These are phyloP conservation scores for Syncephalis fuscata DNA, from an alignment of 371 early-diverging fungal species.

Conservation along the genomic window DNA sequence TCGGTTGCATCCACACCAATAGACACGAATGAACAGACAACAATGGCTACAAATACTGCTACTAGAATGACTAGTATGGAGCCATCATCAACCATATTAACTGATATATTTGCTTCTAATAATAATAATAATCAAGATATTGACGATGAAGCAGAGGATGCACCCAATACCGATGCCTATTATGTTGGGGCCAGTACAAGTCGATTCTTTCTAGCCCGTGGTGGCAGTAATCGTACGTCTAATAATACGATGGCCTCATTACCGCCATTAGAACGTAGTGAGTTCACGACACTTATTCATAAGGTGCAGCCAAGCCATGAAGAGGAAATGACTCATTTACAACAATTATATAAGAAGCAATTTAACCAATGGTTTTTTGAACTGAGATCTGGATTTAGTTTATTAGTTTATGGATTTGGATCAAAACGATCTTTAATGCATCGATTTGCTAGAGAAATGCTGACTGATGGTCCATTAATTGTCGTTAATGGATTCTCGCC, in stretches of 20 bases:
- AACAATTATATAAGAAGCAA: neutral
- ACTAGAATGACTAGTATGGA: too few relatives aligned
- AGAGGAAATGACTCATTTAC: neutral
- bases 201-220: too few relatives aligned
- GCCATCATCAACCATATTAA: too few relatives aligned
- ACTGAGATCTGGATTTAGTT: conserved; percentile 3
- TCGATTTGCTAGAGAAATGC: conserved; percentile 35
- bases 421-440: conserved; percentile 67
- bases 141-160: too few relatives aligned
- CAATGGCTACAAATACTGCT: too few relatives aligned
- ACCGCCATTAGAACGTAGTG: neutral
- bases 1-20: too few relatives aligned
- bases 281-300: conserved; percentile 1
- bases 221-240: conserved; percentile 1
- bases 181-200: too few relatives aligned
- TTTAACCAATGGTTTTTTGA: conserved; percentile 6
- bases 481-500: conserved; percentile 79
- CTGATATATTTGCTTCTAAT: too few relatives aligned
- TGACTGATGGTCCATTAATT: conserved; percentile 45
- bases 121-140: too few relatives aligned
- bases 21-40: too few relatives aligned
- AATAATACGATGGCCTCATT: conserved; percentile 2
- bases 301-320: conserved; percentile 2
- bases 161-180: too few relatives aligned
- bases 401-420: conserved; percentile 7